These are phyloP conservation scores for Prototheca wickerhamii DNA, from an alignment of 163 green algal genomes.

Conservation along the genomic window DNA sequence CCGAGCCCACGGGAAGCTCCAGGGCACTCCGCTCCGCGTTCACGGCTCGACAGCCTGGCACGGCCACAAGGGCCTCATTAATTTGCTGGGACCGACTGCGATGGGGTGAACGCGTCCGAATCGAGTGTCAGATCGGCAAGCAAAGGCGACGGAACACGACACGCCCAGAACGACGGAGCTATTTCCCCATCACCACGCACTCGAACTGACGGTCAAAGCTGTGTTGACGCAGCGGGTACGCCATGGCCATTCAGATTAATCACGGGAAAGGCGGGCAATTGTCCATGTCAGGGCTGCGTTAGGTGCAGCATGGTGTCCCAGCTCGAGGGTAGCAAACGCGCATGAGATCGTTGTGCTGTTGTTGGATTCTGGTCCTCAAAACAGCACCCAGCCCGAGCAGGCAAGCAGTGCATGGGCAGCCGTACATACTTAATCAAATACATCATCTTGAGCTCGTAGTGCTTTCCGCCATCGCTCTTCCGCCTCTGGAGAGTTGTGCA, in stretches of 20 bases:
- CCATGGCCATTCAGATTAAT: not conserved
- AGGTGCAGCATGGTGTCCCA: no score
- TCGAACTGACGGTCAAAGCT: constrained; percentile 10
- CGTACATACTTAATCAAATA: no score
- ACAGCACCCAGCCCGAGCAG: no score
- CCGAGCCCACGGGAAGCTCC: not conserved
- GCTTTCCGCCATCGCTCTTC: not conserved
- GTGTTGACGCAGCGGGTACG: not conserved
- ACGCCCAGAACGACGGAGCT: not conserved
- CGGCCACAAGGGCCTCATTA: constrained; percentile 15
- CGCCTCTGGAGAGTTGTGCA: not conserved
- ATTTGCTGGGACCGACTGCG: constrained; percentile 20
- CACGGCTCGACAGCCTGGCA: constrained; percentile 2
- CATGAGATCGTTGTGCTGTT: no score
- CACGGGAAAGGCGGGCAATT: no score
- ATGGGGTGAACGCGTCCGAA: no score
- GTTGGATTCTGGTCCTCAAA: no score
- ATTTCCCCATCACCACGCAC: constrained; percentile 3
- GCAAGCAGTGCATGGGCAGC: no score
- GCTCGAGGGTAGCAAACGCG: no score
- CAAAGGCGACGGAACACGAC: not conserved
- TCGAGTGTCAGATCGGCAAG: not conserved
- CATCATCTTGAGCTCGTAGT: not conserved
- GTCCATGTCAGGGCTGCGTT: no score
- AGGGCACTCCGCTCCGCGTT: constrained; percentile 16